phyloP scores from a whole-genome alignment of 2,329 filamentous ascomycete genomes.

The Blastomyces emzantsi region DNA sequence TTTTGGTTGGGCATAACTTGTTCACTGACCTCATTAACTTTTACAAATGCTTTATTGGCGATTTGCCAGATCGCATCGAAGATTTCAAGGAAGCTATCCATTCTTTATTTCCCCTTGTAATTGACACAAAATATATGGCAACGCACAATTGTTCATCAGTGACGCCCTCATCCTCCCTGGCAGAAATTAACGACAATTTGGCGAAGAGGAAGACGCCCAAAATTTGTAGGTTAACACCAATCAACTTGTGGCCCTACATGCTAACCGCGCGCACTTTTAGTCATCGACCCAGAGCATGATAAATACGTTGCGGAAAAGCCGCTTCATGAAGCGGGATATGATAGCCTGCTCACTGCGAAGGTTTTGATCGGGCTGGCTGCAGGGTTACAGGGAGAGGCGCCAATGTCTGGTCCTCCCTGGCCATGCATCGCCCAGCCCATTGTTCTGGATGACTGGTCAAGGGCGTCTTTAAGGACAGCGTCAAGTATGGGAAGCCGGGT shows the following conservation, averaged over 20 bases:
- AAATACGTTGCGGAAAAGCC: slow-evolving; percentile 24
- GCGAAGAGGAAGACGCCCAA: slow-evolving; percentile 21
- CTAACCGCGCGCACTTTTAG: slow-evolving; percentile 17
- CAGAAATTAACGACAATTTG: slow-evolving; percentile 24
- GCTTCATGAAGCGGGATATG: slow-evolving; percentile 53
- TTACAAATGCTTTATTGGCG: slow-evolving; percentile 51
- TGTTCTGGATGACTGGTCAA: not conserved
- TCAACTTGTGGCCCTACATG: not conserved
- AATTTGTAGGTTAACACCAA: slow-evolving; percentile 23
- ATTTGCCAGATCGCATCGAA: slow-evolving; percentile 47
- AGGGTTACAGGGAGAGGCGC: slow-evolving; percentile 39
- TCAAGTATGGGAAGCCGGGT: not conserved
- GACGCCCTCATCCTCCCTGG: slow-evolving; percentile 36
- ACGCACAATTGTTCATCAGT: slow-evolving; percentile 46
- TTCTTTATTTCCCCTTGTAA: slow-evolving; percentile 46
- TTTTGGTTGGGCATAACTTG: slow-evolving; percentile 55
- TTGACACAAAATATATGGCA: slow-evolving; percentile 57
- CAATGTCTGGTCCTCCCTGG: not conserved
- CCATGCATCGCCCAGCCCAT: not conserved
- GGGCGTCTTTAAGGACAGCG: not conserved
- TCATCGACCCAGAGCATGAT: slow-evolving; percentile 23
- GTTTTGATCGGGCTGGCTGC: slow-evolving; percentile 49
- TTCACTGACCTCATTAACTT: slow-evolving; percentile 56
- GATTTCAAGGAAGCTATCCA: slow-evolving; percentile 46
- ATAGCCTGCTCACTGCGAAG: slow-evolving; percentile 52